Conservation (phyloP, 257 asterid genomes). For the Jaltomata sinuosa region DNA sequence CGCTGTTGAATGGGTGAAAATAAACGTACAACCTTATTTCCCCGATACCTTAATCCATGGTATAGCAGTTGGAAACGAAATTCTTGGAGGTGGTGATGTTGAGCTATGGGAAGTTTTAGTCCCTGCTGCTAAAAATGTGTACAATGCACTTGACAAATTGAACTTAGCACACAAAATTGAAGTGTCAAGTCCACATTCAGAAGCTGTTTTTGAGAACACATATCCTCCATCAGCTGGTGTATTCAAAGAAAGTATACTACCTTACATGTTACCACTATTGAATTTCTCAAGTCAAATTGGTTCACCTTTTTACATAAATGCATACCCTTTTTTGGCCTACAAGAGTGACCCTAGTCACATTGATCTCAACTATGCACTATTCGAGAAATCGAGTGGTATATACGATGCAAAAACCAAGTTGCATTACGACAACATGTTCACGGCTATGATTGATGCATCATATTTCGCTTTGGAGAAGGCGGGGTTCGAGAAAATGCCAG, state of each 20-base stretch:
- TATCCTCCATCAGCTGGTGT: constrained; percentile 78
- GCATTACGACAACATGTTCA: constrained; percentile 80
- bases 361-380: constrained; percentile 53
- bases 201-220: constrained; percentile 50
- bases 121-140: constrained; percentile 63
- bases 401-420: constrained; percentile 43
- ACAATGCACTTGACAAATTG: constrained; percentile 45
- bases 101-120: constrained; percentile 71
- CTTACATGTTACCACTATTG: constrained; percentile 64
- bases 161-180: constrained; percentile 29
- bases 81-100: constrained; percentile 42
- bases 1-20: constrained; percentile 60
- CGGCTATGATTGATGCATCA: constrained; percentile 71
- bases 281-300: constrained; percentile 50
- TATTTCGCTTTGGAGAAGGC: constrained; percentile 64
- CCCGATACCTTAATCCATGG: constrained; percentile 60
- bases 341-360: constrained; percentile 53
- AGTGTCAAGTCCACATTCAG: constrained; percentile 86
- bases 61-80: constrained; percentile 77
- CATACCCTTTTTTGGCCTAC: constrained; percentile 77
- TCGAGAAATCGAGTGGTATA: constrained; percentile 30
- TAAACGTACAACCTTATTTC: constrained; percentile 41
- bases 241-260: constrained; percentile 58
- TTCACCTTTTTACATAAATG: constrained; percentile 77
- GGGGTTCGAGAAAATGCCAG: constrained; percentile 48